A percentile compares a stretch with the other conserved stretches of the same genome.
Conservation (phyloP, 169 alveolate genomes). For the Plasmodium relictum region DNA sequence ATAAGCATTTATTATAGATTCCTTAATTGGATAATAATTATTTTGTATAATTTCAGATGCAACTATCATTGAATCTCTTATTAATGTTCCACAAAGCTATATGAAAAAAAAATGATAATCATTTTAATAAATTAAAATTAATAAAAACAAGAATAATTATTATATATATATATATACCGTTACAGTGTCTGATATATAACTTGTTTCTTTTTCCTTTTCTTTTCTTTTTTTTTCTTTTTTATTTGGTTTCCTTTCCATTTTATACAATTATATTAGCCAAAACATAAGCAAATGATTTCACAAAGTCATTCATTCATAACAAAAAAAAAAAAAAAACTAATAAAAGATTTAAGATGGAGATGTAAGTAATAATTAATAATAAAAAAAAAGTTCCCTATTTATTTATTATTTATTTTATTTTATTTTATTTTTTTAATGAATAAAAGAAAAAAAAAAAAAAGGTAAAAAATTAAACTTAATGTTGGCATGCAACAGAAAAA, state of each 20-base stretch:
- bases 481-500: too few species aligned
- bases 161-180: constrained; percentile 28
- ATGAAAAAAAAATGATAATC: neutral
- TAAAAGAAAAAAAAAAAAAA: too few species aligned
- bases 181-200: constrained; percentile 50
- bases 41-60: constrained; percentile 62
- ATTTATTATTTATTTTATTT: too few species aligned
- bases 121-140: neutral
- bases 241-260: constrained; percentile 29
- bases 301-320: too few species aligned
- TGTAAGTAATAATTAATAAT: too few species aligned
- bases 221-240: constrained; percentile 54
- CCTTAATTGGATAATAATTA: constrained; percentile 64
- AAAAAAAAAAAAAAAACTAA: too few species aligned
- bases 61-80: constrained; percentile 46
- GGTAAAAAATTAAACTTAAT: too few species aligned
- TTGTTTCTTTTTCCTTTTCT: constrained; percentile 56
- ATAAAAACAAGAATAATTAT: neutral
- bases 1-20: constrained; percentile 34
- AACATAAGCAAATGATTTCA: too few species aligned
- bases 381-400: too few species aligned
- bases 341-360: too few species aligned
- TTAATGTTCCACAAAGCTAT: constrained; percentile 53
- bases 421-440: too few species aligned
- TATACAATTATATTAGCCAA: too few species aligned